Percentiles rank a stretch among this genome's conserved stretches.
Conservation (phyloP, 495 filamentous ascomycete genomes). For the Achaetomiella virescens region DNA sequence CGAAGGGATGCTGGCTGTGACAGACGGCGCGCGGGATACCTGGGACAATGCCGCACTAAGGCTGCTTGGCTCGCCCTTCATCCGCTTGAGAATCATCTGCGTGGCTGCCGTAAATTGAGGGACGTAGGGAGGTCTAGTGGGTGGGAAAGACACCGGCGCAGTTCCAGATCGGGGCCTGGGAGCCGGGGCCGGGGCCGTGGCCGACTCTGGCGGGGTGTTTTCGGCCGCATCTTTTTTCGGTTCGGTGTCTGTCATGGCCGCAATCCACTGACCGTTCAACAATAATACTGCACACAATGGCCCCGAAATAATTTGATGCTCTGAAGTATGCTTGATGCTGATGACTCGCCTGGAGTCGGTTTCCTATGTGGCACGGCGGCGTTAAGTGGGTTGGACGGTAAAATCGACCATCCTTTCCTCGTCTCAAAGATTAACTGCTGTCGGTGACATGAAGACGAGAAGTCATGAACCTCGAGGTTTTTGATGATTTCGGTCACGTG, state of each 20-base stretch:
- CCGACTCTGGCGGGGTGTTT: background rate
- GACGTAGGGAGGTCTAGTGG: slow-evolving; percentile 36
- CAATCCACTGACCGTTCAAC: background rate
- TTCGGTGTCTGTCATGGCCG: background rate
- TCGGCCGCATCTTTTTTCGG: background rate
- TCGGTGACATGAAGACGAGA: background rate
- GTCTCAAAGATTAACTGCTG: too few species aligned
- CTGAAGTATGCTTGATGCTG: too few species aligned
- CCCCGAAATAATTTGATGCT: too few species aligned
- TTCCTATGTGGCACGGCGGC: too few species aligned
- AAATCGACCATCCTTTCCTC: background rate
- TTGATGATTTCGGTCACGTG: slow-evolving; percentile 5
- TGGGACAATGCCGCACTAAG: slow-evolving; percentile 32
- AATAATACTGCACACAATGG: too few species aligned
- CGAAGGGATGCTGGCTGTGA: slow-evolving; percentile 27
- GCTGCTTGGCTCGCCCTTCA: slow-evolving; percentile 38
- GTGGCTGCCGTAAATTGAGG: slow-evolving; percentile 51
- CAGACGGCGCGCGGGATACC: slow-evolving; percentile 20
- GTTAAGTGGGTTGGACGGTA: background rate
- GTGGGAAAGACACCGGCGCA: slow-evolving; percentile 11
- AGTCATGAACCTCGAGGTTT: background rate
- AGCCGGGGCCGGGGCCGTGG: background rate
- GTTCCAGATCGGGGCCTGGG: slow-evolving; percentile 1
- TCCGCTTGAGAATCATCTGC: slow-evolving; percentile 51
- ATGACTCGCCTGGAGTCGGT: too few species aligned